Base-by-base conservation (phyloP, 2,329 filamentous ascomycete species). In the Penicillium sp. region DNA sequence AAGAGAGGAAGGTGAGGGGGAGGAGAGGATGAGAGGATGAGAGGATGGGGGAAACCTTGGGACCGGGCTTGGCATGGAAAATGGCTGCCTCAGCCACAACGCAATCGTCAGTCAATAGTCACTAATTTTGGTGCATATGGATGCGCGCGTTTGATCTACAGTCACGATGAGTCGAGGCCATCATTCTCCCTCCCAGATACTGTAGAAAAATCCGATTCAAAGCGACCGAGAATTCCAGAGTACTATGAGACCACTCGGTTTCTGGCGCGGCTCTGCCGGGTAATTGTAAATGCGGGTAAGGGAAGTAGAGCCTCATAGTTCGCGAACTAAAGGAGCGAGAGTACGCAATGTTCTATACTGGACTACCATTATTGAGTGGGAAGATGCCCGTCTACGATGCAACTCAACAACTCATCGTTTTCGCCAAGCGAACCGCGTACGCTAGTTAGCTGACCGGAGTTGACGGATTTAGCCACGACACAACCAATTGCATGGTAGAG, bases 251-350 rank as follows among this genome's bases (percentile, higher is more conserved):
- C 13, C 16, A 3, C 6, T 13, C 45, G 45, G 25, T n/a, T 48
- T 4, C 22, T 35, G 4, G 19, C 48, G 48, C 48, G 48, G 30
- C 48, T 51, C 48, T 51, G 48, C 55, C 49, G 55, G 59, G 49
- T 38, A 58, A 58, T 22, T 22, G 10, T 55, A 55, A 28, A 58
- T 43, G 51, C 54, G 58, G 58, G 22, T 3, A 8, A 46, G 45
- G 14, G 37, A 46, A 46, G 5, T 19, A 54, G 58, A 60, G 55
- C 42, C 54, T 53, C 54, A 48, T 30, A 48, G 26, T 48, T 48
- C 26, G 45, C 46, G 13, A 33, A 57, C 46, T 37, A 33, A 57
- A 13, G 4, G n/a, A 45, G 28, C 22, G 6, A 48, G 26, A 28
- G 1, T 48, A 30, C 45, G 45, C 54, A 48, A 25, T 10, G 14